A percentile compares a stretch with the other conserved stretches of the same genome.
Conservation (phyloP, 2,329 filamentous ascomycete genomes). For the Fonsecaea pedrosoi region DNA sequence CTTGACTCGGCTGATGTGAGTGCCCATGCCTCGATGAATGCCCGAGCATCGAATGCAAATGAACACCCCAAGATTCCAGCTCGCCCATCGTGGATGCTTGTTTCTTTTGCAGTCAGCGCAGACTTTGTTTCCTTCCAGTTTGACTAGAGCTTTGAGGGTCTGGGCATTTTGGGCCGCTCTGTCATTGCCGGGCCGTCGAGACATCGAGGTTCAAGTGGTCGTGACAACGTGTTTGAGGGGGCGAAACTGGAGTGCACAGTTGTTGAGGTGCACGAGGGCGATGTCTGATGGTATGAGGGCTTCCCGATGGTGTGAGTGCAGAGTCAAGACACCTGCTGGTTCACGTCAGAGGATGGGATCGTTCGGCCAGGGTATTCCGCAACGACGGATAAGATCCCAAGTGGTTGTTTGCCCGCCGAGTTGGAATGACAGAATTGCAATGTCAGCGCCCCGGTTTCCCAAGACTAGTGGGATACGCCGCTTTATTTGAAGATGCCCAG, state of each 20-base stretch:
- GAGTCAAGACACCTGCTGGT: not conserved
- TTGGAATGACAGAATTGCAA: conserved; percentile 16
- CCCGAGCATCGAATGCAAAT: conserved; percentile 98
- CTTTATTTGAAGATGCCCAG: not conserved
- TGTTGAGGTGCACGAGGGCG: not conserved
- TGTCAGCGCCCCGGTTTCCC: not conserved
- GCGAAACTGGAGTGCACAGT: not conserved
- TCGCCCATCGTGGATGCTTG: conserved; percentile 98
- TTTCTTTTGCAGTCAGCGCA: conserved; percentile 99
- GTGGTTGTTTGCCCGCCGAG: conserved; percentile 5
- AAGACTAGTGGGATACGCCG: not conserved
- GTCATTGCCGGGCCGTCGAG: conserved; percentile 61
- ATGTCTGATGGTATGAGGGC: not conserved
- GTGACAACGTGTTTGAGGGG: not conserved
- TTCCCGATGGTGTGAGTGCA: not conserved
- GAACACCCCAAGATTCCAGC: conserved; percentile 97
- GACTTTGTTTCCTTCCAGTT: conserved; percentile 92
- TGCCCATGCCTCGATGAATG: conserved; percentile 98
- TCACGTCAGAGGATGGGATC: not conserved
- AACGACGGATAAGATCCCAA: conserved; percentile 13
- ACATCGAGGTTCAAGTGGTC: conserved; percentile 22
- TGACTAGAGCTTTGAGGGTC: conserved; percentile 92
- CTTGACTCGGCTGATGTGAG: conserved; percentile 97
- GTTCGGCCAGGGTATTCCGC: not conserved
- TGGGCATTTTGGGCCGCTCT: conserved; percentile 90